These are phyloP conservation scores for Henckelia pumila DNA, from an alignment of 257 asterid genomes.

Conservation along the genomic window DNA sequence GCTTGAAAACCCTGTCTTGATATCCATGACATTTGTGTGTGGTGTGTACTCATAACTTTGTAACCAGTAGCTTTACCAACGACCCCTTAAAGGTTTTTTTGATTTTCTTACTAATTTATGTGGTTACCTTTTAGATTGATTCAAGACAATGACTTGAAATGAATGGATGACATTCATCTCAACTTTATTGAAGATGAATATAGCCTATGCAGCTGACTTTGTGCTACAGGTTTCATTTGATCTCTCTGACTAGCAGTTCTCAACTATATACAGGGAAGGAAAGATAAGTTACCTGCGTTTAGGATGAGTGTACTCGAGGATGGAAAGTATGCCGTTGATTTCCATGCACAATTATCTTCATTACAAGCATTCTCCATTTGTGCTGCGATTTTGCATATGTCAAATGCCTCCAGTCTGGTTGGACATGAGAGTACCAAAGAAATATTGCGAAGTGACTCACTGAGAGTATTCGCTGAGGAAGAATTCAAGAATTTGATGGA, in stretches of 20 bases:
- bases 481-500: constrained; percentile 51
- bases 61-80: not conserved
- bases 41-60: too few relatives aligned
- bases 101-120: not conserved
- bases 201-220: not conserved
- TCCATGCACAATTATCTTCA: constrained; percentile 81
- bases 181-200: not conserved
- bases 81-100: not conserved
- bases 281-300: constrained; percentile 54
- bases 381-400: constrained; percentile 63
- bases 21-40: not conserved
- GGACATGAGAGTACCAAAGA: constrained; percentile 45
- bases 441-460: constrained; percentile 48
- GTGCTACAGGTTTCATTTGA: too few relatives aligned
- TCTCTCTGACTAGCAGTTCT: not conserved
- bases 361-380: constrained; percentile 90
- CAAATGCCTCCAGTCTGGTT: constrained; percentile 47
- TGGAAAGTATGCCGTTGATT: constrained; percentile 71
- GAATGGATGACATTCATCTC: not conserved
- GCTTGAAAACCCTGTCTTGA: not conserved
- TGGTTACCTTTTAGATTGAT: not conserved
- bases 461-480: constrained; percentile 54
- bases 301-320: constrained; percentile 49
- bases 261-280: constrained; percentile 59
- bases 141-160: not conserved